Conservation (phyloP, 345 rosid genomes). For the Trapa bicornis region DNA sequence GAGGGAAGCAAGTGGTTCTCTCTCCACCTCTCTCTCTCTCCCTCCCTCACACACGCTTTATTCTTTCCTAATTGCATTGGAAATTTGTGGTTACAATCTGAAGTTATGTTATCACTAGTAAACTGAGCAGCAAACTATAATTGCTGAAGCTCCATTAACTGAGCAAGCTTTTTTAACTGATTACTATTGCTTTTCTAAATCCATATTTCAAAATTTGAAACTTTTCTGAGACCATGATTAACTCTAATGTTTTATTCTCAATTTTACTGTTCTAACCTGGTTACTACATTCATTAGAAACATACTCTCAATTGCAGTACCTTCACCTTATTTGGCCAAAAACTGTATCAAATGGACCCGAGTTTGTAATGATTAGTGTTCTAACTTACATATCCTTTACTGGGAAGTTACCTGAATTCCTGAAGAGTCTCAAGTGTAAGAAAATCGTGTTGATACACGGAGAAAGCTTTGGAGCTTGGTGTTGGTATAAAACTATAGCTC, state of each 20-base stretch:
- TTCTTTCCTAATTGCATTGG: not conserved
- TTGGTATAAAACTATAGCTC: conserved; percentile 86
- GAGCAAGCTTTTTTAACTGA: not conserved
- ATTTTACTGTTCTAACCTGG: not conserved
- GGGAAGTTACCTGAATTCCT: conserved; percentile 51
- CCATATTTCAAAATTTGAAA: not conserved
- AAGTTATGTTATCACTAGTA: not conserved
- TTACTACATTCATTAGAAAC: not conserved
- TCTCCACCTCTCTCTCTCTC: not conserved
- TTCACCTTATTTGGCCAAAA: too few species aligned
- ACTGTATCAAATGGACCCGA: not conserved
- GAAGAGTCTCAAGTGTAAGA: conserved; percentile 52
- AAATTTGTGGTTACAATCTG: not conserved
- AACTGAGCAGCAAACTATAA: not conserved
- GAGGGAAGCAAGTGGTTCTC: conserved; percentile 49
- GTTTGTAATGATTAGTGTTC: not conserved
- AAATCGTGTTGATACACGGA: conserved; percentile 64
- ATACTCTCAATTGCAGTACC: not conserved
- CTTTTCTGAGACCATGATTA: not conserved
- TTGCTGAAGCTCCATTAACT: not conserved
- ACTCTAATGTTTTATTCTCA: not conserved
- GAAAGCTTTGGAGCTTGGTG: conserved; percentile 99
- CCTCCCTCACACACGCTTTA: not conserved
- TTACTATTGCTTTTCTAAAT: not conserved
- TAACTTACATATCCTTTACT: conserved; percentile 2